Conservation (phyloP, 495 filamentous ascomycete genomes). For the Penicillium paradoxum region DNA sequence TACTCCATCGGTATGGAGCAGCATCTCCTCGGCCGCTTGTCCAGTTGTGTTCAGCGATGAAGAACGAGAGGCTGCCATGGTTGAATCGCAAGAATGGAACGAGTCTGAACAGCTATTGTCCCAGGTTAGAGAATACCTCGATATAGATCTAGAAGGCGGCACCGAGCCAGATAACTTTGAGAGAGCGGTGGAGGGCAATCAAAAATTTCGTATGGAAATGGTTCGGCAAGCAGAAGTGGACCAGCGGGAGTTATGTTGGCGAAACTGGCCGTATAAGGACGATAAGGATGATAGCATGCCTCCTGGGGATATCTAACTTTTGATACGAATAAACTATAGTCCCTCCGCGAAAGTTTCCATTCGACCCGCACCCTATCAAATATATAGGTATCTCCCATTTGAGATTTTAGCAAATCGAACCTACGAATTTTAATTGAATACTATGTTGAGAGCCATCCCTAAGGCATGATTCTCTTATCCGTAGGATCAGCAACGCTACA, state of each 20-base stretch:
- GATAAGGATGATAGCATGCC: conserved; percentile 15
- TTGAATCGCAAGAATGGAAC: conserved; percentile 33
- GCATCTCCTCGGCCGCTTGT: conserved; percentile 22
- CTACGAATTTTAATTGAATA: too few relatives aligned
- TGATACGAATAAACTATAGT: conserved; percentile 2
- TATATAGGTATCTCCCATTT: too few relatives aligned
- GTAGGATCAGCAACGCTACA: too few relatives aligned
- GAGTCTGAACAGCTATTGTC: conserved; percentile 32
- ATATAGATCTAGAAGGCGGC: conserved; percentile 26
- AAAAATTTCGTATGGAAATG: conserved; percentile 20
- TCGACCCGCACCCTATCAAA: too few relatives aligned
- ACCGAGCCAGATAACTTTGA: conserved; percentile 27
- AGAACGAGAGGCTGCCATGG: conserved; percentile 26
- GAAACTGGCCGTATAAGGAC: conserved; percentile 34
- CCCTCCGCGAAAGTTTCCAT: too few relatives aligned
- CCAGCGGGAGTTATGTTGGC: conserved; percentile 23
- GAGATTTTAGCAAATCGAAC: too few relatives aligned
- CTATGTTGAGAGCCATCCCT: too few relatives aligned
- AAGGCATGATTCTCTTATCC: too few relatives aligned
- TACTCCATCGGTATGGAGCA: conserved; percentile 24
- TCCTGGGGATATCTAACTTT: conserved; percentile 7
- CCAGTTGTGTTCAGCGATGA: conserved; percentile 26
- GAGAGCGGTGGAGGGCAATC: conserved; percentile 16
- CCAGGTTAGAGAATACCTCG: conserved; percentile 21
- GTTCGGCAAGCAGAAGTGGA: conserved; percentile 17